Evolutionary conservation across 2,329 filamentous ascomycete genomes (phyloP), one percentile per base, ranked within the genome.

Genomic region (Neofusicoccum ribis): DNA sequence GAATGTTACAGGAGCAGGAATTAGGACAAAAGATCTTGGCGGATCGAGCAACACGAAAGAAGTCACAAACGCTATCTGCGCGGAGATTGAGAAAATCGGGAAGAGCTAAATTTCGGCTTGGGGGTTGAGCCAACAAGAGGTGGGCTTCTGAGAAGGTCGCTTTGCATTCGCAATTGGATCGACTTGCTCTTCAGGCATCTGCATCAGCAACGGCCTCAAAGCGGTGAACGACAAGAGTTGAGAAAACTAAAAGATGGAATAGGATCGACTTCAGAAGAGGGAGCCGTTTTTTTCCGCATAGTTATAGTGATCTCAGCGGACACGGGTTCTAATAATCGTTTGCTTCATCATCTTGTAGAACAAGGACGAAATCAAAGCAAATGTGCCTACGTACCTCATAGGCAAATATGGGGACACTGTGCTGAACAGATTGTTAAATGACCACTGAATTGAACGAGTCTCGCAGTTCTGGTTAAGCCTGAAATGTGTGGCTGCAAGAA

Each of bases 1-100:
- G 73, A 84, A 84, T 67, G 86, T 89, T 14, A 85, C 84, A 9
- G 84, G 84, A 17, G 71, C 79, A 27, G 82, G 82, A 0, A 73
- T 88, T 39, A 79, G 84, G 67, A 89, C 88, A 2, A 81, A 76
- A 37, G 87, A 90, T 73, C 81, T 89, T 69, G 86, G 85, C 46
- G 88, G 88, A 0, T 79, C 76, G 23, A 82, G 83, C 2, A 82
- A 79, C 2, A 89, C 88, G 0, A 81, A 83, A 70, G 82, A 83
- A 63, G 83, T 89, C 17, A 88, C 87, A 1, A 81, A 84, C 37
- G 86, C 86, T 1, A 82, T 87, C 9, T 82, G 83, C 65, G 74
- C 73, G 37, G 83, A 85, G 74, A 82, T 86, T 64, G 79, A 83
- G 72, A 77, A 76, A 61, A 72, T 82, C 59, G 74, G 77, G 20